Evolutionary conservation across 352 stramenopile species (phyloP).

Genomic region (Phytophthora idaei): DNA sequence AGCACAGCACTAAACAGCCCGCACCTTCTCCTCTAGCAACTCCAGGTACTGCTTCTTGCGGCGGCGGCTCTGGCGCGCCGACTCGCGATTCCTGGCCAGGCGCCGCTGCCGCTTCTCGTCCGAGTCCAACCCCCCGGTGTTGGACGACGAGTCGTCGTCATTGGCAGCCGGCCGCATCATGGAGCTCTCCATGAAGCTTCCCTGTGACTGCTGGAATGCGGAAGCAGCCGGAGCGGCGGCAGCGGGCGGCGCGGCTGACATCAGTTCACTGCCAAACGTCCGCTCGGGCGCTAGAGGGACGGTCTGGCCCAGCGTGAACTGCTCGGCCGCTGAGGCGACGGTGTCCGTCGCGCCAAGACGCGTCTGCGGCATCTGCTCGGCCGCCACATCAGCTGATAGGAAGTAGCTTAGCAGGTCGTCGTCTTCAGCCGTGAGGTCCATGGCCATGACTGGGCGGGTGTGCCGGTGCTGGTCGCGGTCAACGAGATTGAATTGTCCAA

Average conservation of each 20-base stretch:
- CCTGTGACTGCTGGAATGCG: conserved; percentile 55
- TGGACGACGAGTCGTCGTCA: conserved; percentile 59
- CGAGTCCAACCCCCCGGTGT: conserved; percentile 51
- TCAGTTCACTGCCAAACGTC: conserved; percentile 35
- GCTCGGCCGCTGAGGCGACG: conserved; percentile 15
- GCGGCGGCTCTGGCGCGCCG: conserved; percentile 83
- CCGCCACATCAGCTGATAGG: conserved; percentile 72
- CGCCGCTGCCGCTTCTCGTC: conserved; percentile 82
- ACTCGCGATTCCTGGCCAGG: conserved; percentile 88
- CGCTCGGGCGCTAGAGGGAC: conserved; percentile 33
- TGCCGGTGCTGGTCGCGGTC: background rate
- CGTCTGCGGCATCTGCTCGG: conserved; percentile 53
- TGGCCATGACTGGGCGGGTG: conserved; percentile 23
- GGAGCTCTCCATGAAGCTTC: conserved; percentile 61
- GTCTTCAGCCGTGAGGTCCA: conserved; percentile 86
- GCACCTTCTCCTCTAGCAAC: conserved; percentile 86
- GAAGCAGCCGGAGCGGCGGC: conserved; percentile 18
- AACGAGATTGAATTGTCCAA: conserved; percentile 32
- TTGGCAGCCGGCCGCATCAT: conserved; percentile 57
- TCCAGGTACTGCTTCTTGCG: conserved; percentile 92
- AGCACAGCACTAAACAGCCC: background rate
- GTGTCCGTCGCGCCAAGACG: conserved; percentile 21
- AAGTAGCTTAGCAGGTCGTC: conserved; percentile 90
- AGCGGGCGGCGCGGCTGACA: conserved; percentile 3
- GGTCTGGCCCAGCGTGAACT: conserved; percentile 46